phyloP scores from a whole-genome alignment of 306 rosid species.

The Quercus gilva region DNA sequence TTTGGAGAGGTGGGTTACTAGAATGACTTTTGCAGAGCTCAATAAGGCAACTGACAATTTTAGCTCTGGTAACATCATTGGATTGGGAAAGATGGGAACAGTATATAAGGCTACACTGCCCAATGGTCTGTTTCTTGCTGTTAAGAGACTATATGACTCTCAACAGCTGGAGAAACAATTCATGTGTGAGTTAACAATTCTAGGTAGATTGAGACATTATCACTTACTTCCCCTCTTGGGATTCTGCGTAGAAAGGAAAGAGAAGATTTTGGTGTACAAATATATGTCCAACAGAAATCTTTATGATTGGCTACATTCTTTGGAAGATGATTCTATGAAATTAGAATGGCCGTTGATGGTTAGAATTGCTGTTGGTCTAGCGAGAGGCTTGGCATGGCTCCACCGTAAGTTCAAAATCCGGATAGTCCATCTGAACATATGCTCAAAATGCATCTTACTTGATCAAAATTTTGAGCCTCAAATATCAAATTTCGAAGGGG shows the following conservation, averaged over 20 bases:
- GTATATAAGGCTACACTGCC: constrained; percentile 13
- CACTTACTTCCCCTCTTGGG: background rate
- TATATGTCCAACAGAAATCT: constrained; percentile 19
- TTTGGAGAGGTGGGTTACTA: too few species aligned
- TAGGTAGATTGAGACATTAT: background rate
- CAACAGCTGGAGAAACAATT: background rate
- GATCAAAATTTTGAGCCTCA: constrained; percentile 7
- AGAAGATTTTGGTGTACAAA: constrained; percentile 12
- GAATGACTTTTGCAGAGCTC: too few species aligned
- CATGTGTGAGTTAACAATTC: constrained; percentile 6
- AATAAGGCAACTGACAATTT: background rate
- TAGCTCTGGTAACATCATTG: background rate
- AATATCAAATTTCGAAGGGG: constrained; percentile 6
- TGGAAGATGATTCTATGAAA: background rate
- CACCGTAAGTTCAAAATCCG: constrained; percentile 8
- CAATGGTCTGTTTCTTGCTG: constrained; percentile 18
- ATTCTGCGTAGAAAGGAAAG: too few species aligned
- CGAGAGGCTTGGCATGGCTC: constrained; percentile 20
- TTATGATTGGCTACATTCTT: constrained; percentile 4
- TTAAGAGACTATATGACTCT: constrained; percentile 5
- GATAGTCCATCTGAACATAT: constrained; percentile 10
- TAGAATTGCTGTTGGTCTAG: constrained; percentile 7
- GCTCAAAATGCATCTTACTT: background rate
- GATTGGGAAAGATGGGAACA: constrained; percentile 9
- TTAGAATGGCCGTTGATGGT: constrained; percentile 20